These are phyloP conservation scores for Lactarius vividus DNA, from an alignment of 768 basidiomycete genomes.

Conservation along the genomic window DNA sequence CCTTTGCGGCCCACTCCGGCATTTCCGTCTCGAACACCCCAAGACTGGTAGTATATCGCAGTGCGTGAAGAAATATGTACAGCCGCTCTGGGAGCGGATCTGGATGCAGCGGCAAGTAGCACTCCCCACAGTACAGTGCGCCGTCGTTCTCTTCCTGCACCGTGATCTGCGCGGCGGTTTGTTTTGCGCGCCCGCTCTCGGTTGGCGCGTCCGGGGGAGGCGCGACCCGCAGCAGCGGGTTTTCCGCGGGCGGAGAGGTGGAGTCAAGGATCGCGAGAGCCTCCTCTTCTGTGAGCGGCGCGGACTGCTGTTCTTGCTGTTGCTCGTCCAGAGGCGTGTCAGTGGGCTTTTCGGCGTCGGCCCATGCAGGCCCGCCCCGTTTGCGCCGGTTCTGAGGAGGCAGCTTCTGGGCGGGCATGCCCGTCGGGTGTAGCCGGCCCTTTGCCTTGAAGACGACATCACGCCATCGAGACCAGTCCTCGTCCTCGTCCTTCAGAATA, in stretches of 20 bases:
- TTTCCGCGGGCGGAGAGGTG: constrained; percentile 11
- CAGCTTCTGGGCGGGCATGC: constrained; percentile 44
- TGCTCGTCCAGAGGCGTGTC: not conserved
- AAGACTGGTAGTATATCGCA: constrained; percentile 76
- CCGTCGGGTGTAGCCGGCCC: constrained; percentile 47
- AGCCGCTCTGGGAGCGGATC: constrained; percentile 91
- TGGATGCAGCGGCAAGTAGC: constrained; percentile 88
- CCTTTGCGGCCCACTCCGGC: constrained; percentile 85
- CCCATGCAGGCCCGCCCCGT: constrained; percentile 49
- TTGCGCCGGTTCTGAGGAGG: constrained; percentile 61
- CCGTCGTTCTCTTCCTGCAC: constrained; percentile 32
- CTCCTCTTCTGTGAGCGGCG: constrained; percentile 50
- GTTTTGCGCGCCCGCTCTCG: constrained; percentile 28
- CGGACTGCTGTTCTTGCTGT: constrained; percentile 19
- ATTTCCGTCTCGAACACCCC: constrained; percentile 83
- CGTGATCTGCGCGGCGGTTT: constrained; percentile 34
- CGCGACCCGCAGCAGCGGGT: constrained; percentile 20
- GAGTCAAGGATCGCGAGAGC: constrained; percentile 38
- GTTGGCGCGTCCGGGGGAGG: constrained; percentile 36
- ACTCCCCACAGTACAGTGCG: constrained; percentile 75
- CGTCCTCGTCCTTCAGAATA: constrained; percentile 67
- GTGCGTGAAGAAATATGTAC: constrained; percentile 94
- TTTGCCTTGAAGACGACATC: constrained; percentile 82
- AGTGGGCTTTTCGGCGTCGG: not conserved
- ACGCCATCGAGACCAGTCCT: constrained; percentile 90